Base-by-base conservation (phyloP, 345 rosid species). In the Corchorus olitorius region DNA sequence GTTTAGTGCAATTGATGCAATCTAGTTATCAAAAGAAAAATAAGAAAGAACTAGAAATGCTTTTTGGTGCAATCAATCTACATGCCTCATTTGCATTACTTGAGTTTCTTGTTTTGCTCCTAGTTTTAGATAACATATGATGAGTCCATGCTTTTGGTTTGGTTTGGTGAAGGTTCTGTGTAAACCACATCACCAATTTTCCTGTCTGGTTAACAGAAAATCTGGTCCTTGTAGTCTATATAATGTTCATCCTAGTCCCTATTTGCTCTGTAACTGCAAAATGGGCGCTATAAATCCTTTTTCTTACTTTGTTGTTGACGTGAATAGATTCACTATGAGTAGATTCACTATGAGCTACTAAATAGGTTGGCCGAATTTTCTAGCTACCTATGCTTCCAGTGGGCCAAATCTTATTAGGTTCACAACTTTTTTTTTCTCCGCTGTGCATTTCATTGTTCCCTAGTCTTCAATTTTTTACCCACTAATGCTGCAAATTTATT, bases 201-300 rank as follows among this genome's bases (percentile, higher is more conserved):
- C 8, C 4, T 0, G 7, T 60, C 0, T 0, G 9, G 17, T 33
- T 27, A 60, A 33, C 17, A 12, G 41, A 60, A 33, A 3, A 14
- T 61, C 16, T 61, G 43, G 8, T 14, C 43, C 10, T 33, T 13
- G 1, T 14, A 34, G 41, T 60, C 64, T 27, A 12, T 27, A 33
- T 33, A 33, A 33, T 61, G 4, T 61, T 61, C 65, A 61, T 33
- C 34, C 17, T 61, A 61, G 65, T 34, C 41, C 43, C 15, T 61
- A 61, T 61, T 61, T 61, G 5, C n/a, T 34, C 65, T n/a, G 2
- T 61, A 61, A 61, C 39, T 3, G 2, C 22, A 9, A 22, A 20
- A 61, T 4, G 34, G 65, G n/a, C 34, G 65, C 65, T 61, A 33
- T 8, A 34, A 34, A 37, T 61, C 65, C 65, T 61, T 61, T 60